Base-by-base conservation (phyloP, 495 filamentous ascomycete species). In the Ascobolus immersus region DNA sequence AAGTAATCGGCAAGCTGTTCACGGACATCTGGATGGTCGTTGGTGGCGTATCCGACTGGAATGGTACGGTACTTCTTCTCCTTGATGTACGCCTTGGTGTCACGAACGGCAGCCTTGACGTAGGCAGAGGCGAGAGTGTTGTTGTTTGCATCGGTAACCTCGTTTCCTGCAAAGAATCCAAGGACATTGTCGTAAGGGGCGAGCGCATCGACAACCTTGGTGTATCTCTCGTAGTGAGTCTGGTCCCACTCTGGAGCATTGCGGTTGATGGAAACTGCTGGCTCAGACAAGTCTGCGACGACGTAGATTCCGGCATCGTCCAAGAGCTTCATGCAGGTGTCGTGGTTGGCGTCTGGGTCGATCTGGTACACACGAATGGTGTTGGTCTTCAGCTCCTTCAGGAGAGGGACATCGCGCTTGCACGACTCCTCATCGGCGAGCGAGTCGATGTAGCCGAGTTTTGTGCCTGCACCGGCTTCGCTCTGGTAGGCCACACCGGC, bases 111-210 rank as follows among this genome's bases (percentile, higher is more conserved):
- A 37, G 86, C 86, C 64, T 94, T 94, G 48, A 92, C 84, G 47
- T 73, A 94, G 32, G 84, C 78, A 33, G 73, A 79, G 22, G 82
- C 80, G 40, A 59, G 59, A 17, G 84, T 93, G 54, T 82, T 92
- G 49, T 61, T 71, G 24, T 61, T 54, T 38, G 66, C 63, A 60
- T 94, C 93, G 43, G 78, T 76, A 36, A 94, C 82, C 54, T 96
- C 86, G 52, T 96, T 94, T 33, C 86, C 86, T 17, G 82, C 77
- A 52, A 94, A 93, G 67, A 93, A 96, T 39, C 86, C 86, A 32
- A 96, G 64, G 27, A 71, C 67, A 53, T 96, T 96, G 52, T 59
- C 67, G 55, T 90, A 93, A 39, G 71, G 56, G 28, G 62, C 55
- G 35, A 96, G 54, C 28, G 65, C 63, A 47, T 96, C 81, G 26